Conservation (phyloP, 2,329 filamentous ascomycete species). For the Paecilomyces fulvus region DNA sequence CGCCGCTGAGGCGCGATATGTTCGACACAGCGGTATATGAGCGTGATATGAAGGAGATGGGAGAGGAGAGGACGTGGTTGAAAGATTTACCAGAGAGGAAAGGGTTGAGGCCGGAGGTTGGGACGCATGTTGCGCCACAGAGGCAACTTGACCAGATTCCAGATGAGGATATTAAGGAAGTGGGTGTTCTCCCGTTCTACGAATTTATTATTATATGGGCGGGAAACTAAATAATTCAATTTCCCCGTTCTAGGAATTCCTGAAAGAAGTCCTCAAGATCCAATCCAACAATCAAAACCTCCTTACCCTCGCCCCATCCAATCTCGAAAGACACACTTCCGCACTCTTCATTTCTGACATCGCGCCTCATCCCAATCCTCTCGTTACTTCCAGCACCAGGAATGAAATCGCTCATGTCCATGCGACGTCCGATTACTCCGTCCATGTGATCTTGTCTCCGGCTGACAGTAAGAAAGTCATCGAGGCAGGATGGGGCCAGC, state of each 20-base stretch:
- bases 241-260: neutral
- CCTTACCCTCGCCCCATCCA: neutral
- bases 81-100: neutral
- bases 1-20: neutral
- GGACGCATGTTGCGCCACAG: neutral
- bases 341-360: neutral
- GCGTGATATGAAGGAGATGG: neutral
- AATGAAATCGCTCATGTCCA: neutral
- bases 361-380: neutral
- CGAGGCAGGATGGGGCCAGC: slow-evolving; percentile 69
- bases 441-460: neutral
- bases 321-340: neutral
- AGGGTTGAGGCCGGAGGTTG: neutral
- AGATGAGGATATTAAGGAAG: neutral
- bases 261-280: neutral
- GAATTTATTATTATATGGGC: neutral
- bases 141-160: neutral
- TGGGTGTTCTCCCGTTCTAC: neutral
- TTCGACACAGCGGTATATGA: neutral
- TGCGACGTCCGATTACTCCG: neutral
- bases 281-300: neutral
- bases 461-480: slow-evolving; percentile 50
- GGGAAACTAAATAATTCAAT: neutral
- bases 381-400: neutral
- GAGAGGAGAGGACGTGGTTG: neutral